Conservation (phyloP, 1,284 basidiomycete species). For the Tylopilus sp. region DNA sequence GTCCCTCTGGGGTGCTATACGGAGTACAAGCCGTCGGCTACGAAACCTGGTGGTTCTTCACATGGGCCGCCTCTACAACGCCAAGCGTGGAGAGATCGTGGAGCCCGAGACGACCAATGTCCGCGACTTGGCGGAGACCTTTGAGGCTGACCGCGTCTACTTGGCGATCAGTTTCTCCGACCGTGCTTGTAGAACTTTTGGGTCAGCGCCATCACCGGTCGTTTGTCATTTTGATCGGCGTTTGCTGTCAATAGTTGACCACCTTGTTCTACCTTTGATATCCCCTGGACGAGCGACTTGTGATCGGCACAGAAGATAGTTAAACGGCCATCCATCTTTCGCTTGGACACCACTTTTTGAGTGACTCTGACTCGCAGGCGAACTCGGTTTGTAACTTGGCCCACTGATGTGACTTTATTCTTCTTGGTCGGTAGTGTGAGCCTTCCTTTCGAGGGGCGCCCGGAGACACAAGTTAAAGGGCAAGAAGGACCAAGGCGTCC, state of each 20-base stretch:
- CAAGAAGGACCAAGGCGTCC: too few species aligned
- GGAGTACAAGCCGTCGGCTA: background rate
- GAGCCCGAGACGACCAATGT: background rate
- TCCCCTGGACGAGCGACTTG: background rate
- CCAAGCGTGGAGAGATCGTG: background rate
- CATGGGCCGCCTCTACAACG: background rate
- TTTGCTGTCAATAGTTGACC: background rate
- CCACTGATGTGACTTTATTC: background rate
- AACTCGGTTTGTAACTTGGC: conserved; percentile 6
- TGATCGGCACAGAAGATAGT: background rate
- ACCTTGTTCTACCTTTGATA: background rate
- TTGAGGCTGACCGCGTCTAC: background rate
- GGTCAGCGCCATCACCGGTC: too few species aligned
- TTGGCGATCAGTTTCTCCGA: background rate
- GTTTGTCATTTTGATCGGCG: background rate
- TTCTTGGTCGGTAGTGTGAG: too few species aligned
- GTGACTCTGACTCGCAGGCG: background rate
- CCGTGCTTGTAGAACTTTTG: background rate
- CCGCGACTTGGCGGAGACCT: background rate
- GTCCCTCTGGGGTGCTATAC: background rate
- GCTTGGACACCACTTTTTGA: background rate
- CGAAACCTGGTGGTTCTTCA: background rate
- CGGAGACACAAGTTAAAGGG: background rate
- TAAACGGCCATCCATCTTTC: background rate
- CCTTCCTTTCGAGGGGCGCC: background rate